Conservation (phyloP, 352 stramenopile genomes). For the Pythium diclinum region DNA sequence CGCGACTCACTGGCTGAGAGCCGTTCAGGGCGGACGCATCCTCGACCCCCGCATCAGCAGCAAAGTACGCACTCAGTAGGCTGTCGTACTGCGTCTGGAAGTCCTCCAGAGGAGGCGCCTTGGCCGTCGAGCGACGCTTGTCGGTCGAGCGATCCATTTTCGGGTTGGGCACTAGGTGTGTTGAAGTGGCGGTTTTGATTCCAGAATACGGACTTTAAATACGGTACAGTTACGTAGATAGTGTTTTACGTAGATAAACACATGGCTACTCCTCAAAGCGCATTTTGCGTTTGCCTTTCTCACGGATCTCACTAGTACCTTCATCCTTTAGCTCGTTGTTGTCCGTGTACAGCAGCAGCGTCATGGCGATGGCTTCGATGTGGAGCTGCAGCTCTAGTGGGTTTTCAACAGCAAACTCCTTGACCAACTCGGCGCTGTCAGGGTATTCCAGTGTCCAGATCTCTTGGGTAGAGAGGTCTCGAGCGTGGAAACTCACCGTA, state of each 20-base stretch:
- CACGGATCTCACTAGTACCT: background rate
- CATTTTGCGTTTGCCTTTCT: conserved; percentile 25
- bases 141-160: conserved; percentile 9
- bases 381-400: conserved; percentile 60
- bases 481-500: conserved; percentile 39
- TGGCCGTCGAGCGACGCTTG: background rate
- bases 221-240: too few relatives aligned
- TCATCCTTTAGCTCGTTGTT: background rate
- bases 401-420: conserved; percentile 53
- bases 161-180: too few relatives aligned
- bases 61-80: conserved; percentile 15
- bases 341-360: conserved; percentile 42
- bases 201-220: background rate
- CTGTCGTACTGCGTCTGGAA: conserved; percentile 20
- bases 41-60: background rate
- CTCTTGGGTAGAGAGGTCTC: conserved; percentile 25
- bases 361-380: conserved; percentile 50
- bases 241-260: too few relatives aligned
- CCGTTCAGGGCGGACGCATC: background rate
- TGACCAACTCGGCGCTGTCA: conserved; percentile 49
- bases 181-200: too few relatives aligned
- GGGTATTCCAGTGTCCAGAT: conserved; percentile 42
- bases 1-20: background rate
- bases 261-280: conserved; percentile 48
- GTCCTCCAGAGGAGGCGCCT: background rate